Conservation (phyloP, 2,329 filamentous ascomycete species). For the Cladobotryum mycophilum region DNA sequence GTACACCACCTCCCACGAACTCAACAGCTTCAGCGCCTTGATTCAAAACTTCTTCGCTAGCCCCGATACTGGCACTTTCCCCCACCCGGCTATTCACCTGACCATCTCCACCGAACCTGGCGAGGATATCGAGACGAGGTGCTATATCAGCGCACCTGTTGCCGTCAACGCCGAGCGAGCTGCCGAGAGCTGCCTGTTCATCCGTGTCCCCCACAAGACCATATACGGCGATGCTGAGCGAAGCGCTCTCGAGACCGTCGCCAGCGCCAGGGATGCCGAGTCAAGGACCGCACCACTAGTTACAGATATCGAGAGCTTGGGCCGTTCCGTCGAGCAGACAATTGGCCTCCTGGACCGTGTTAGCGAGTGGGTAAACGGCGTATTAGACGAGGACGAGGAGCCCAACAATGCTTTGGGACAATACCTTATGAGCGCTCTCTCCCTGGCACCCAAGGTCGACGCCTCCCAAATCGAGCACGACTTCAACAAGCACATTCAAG, state of each 20-base stretch:
- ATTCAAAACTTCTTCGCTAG: conserved; percentile 98
- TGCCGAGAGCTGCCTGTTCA: conserved; percentile 93
- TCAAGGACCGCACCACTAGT: conserved; percentile 65
- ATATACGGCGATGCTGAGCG: conserved; percentile 72
- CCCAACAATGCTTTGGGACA: conserved; percentile 90
- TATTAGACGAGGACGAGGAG: conserved; percentile 87
- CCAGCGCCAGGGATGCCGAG: conserved; percentile 73
- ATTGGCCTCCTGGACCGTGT: conserved; percentile 86
- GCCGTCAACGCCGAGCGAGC: conserved; percentile 92
- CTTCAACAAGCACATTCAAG: conserved; percentile 99
- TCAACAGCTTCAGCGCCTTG: conserved; percentile 96
- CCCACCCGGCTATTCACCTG: conserved; percentile 94
- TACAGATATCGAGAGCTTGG: conserved; percentile 84
- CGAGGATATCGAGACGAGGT: conserved; percentile 79
- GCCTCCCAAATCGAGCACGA: conserved; percentile 85
- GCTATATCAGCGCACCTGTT: conserved; percentile 93
- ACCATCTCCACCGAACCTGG: conserved; percentile 89
- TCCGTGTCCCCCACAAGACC: conserved; percentile 92
- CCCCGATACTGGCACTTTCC: conserved; percentile 93
- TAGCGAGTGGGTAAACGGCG: conserved; percentile 83
- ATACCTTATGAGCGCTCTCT: conserved; percentile 89
- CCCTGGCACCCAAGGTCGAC: conserved; percentile 91
- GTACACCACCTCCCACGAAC: conserved; percentile 95
- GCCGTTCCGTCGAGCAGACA: conserved; percentile 80
- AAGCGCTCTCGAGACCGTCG: conserved; percentile 70